These are phyloP conservation scores for Arthrobotrys musiformis DNA, from an alignment of 2,329 filamentous ascomycete genomes.

Conservation along the genomic window DNA sequence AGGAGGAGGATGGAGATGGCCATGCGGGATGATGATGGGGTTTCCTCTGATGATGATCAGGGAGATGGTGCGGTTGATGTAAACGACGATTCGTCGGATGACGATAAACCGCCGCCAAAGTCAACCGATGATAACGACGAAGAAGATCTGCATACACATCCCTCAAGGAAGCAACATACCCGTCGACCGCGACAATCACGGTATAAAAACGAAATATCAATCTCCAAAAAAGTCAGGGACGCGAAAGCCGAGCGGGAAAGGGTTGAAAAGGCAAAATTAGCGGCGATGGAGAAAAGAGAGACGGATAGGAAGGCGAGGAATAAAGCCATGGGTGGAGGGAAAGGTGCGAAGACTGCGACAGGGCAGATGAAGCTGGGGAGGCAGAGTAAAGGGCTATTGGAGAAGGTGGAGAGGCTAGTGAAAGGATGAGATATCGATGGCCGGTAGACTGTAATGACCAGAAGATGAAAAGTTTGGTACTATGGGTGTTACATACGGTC, in stretches of 20 bases:
- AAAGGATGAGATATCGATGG: slow-evolving; percentile 59
- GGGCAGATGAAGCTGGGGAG: slow-evolving; percentile 83
- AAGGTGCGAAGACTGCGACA: slow-evolving; percentile 70
- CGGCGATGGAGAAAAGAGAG: slow-evolving; percentile 75
- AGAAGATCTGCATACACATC: slow-evolving; percentile 40
- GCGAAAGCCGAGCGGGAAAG: slow-evolving; percentile 73
- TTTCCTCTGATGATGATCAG: no score
- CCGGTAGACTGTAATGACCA: neutral
- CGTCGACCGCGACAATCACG: slow-evolving; percentile 60
- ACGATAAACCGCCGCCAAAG: slow-evolving; percentile 25
- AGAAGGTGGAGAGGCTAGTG: slow-evolving; percentile 80
- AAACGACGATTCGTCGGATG: slow-evolving; percentile 1
- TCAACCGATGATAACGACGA: slow-evolving; percentile 25
- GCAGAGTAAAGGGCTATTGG: slow-evolving; percentile 80
- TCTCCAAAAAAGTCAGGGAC: slow-evolving; percentile 57
- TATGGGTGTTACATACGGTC: neutral
- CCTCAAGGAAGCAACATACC: slow-evolving; percentile 42
- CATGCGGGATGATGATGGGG: slow-evolving; percentile 56
- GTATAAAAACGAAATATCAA: slow-evolving; percentile 62
- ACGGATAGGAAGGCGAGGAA: slow-evolving; percentile 70
- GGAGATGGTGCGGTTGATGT: slow-evolving; percentile 53
- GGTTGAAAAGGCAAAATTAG: slow-evolving; percentile 70
- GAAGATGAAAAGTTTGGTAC: neutral
- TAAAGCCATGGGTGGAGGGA: slow-evolving; percentile 71
- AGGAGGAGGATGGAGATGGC: slow-evolving; percentile 57